Percentiles rank a stretch among this genome's conserved stretches.
phyloP scores from a whole-genome alignment of 2,329 filamentous ascomycete genomes.

The Ceratocystis albifundus region DNA sequence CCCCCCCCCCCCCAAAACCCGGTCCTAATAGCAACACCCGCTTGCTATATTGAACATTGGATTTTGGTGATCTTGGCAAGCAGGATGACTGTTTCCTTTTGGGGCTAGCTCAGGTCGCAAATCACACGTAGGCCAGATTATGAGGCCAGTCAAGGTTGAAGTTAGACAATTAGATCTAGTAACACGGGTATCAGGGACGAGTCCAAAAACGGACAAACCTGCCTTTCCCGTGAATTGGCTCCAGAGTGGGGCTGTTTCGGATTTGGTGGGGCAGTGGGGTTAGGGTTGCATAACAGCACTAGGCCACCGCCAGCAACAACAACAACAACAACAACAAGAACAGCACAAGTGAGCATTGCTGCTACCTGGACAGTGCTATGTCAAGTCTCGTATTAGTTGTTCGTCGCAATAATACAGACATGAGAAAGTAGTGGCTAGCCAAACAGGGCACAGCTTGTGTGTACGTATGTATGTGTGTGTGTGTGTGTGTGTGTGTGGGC shows the following conservation, averaged over 20 bases:
- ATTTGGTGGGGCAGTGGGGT: not conserved
- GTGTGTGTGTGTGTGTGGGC: not conserved
- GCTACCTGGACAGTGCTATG: too few relatives aligned
- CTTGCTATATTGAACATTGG: not conserved
- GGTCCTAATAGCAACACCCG: not conserved
- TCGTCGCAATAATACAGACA: too few relatives aligned
- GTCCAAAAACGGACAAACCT: not conserved
- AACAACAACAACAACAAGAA: too few relatives aligned
- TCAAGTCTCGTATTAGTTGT: too few relatives aligned
- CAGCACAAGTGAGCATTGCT: too few relatives aligned
- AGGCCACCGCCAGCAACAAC: too few relatives aligned
- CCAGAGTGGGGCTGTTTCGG: not conserved
- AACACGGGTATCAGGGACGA: not conserved
- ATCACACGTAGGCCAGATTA: not conserved
- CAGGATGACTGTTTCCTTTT: not conserved
- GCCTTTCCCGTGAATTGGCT: not conserved
- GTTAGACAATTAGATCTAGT: not conserved
- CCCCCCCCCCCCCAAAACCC: not conserved
- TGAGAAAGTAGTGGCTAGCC: too few relatives aligned
- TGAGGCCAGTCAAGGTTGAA: not conserved
- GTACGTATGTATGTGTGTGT: not conserved
- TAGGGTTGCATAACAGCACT: not conserved
- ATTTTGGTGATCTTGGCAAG: constrained; percentile 7
- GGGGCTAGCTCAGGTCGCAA: not conserved
- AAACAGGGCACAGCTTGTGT: not conserved